Base-by-base conservation (phyloP, 805 yeast species). In the Helenozyma baotianmanensis region DNA sequence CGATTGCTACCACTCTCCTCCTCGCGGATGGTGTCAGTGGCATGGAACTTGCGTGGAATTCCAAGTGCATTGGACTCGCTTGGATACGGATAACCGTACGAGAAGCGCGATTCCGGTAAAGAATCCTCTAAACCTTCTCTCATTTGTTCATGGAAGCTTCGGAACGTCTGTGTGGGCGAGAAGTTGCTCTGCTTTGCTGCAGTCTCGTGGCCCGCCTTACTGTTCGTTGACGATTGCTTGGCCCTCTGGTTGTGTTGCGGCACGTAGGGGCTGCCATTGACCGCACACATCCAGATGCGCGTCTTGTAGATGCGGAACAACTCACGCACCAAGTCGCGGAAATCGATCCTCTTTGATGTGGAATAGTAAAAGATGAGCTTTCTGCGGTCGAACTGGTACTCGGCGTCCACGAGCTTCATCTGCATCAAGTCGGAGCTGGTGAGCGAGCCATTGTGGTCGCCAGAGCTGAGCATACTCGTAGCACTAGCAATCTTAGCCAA, bases 281-380 rank as follows among this genome's bases (percentile, higher is more conserved):
- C 82, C 0, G 92, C 89, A 66, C 89, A 81, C 58, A 84, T 62
- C 92, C 94, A 84, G 43, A 82, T 82, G 49, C 90, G 67, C 0
- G 89, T 82, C 58, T 82, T 82, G 63, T 80, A 82, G 38, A 80
- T 76, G 51, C 80, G 77, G 65, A 81, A 82, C 19, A 82, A 58
- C 48, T 82, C 90, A 38, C 82, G 76, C 34, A 82, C 82, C 49
- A 82, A 65, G 28, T 76, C 82, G 37, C 90, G 64, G 53, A 82
- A 82, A 52, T 84, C 92, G 35, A 82, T 71, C 45, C 92, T 62
- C 47, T 78, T 78, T 32, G 66, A 64, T 7, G 71, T 59, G 15
- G 68, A 42, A 43, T 52, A 54, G 56, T 82, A 83, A 46, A 83
- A 80, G 6, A 82, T 83, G 40, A 83, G 65, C 47, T 84, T 84